Conservation (phyloP, 163 green algal species). For the Scenedesmus sp. region DNA sequence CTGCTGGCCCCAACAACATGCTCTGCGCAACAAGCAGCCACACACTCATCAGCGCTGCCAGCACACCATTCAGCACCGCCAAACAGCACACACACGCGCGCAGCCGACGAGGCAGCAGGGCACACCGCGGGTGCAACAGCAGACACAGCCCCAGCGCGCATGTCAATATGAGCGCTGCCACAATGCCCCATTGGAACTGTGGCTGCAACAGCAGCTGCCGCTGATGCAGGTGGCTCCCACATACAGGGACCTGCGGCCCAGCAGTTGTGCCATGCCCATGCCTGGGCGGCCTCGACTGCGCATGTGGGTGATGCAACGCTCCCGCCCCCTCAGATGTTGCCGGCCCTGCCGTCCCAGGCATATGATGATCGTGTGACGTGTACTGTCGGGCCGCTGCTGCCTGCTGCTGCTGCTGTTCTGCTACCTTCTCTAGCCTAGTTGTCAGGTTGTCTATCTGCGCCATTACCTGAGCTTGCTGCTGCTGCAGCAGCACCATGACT, state of each 20-base stretch:
- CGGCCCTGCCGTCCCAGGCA: background rate
- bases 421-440: conserved; percentile 23
- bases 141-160: background rate
- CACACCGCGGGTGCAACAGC: background rate
- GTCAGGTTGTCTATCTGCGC: conserved; percentile 2
- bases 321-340: background rate
- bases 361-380: background rate
- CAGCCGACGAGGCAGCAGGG: background rate
- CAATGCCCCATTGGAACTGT: conserved; percentile 27
- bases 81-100: background rate
- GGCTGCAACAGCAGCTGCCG: conserved; percentile 18
- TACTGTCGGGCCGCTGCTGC: conserved; percentile 28
- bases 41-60: conserved; percentile 25
- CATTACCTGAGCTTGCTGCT: conserved; percentile 24
- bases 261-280: background rate
- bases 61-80: conserved; percentile 24
- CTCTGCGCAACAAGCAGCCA: conserved; percentile 25
- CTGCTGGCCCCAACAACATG: background rate
- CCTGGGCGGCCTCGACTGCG: background rate
- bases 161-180: background rate
- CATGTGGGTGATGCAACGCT: background rate
- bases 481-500: conserved; percentile 16
- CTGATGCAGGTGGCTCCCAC: background rate
- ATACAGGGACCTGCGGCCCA: background rate
- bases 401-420: background rate